Evolutionary conservation across 2,329 filamentous ascomycete species (phyloP).

Genomic region (Aureobasidium sp.): DNA sequence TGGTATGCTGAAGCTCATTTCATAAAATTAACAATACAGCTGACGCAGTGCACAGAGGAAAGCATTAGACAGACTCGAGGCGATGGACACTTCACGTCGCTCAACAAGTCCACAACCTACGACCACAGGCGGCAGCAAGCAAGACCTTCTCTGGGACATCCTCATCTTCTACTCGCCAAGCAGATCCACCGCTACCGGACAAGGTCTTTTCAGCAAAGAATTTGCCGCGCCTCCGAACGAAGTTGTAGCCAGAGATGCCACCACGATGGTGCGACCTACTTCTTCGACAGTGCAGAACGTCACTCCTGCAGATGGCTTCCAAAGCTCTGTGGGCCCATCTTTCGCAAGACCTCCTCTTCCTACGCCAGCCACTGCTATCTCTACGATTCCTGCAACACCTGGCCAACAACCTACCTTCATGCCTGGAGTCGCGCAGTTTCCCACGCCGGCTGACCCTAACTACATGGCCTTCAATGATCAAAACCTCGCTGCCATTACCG

Average conservation of each 20-base stretch:
- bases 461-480: constrained; percentile 10
- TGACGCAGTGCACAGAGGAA: background rate
- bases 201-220: constrained; percentile 1
- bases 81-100: background rate
- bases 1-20: background rate
- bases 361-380: background rate
- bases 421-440: background rate
- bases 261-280: background rate
- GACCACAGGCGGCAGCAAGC: background rate
- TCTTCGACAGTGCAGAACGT: background rate
- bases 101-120: constrained; percentile 7
- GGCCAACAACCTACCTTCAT: background rate
- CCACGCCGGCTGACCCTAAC: background rate
- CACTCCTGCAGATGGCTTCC: constrained; percentile 2
- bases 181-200: background rate
- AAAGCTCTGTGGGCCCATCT: background rate
- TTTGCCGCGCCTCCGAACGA: background rate
- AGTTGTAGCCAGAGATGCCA: background rate
- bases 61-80: constrained; percentile 9
- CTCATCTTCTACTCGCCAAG: constrained; percentile 5
- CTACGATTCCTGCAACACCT: background rate
- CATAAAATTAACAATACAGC: background rate
- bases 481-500: constrained; percentile 6
- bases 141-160: constrained; percentile 13
- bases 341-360: background rate